Evolutionary conservation across 2,329 filamentous ascomycete species (phyloP).

Genomic region (Fusarium kyushuense): DNA sequence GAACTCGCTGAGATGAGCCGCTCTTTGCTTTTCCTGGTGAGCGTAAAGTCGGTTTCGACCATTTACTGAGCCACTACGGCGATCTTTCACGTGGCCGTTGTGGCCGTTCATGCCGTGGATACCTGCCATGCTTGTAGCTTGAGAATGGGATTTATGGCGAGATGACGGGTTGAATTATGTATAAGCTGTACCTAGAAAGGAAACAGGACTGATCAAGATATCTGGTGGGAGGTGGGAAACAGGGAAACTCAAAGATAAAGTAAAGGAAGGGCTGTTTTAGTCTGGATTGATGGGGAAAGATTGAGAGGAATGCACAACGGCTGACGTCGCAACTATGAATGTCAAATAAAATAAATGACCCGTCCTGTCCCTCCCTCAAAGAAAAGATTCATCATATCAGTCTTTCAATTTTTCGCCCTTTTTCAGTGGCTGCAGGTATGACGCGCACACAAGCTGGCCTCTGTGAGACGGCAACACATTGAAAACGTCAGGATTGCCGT

Average conservation of each 20-base stretch:
- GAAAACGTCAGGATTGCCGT: slow-evolving; percentile 11
- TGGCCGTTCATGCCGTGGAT: not conserved
- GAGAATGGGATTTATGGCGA: too few species aligned
- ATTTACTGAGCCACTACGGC: not conserved
- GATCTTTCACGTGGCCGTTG: not conserved
- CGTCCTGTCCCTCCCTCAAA: not conserved
- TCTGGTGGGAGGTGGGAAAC: slow-evolving; percentile 3
- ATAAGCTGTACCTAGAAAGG: slow-evolving; percentile 1
- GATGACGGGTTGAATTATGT: not conserved
- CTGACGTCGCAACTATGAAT: not conserved
- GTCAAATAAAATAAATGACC: not conserved
- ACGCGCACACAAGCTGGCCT: slow-evolving; percentile 15
- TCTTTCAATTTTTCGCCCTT: not conserved
- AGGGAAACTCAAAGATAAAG: slow-evolving; percentile 10
- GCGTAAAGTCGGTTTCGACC: not conserved
- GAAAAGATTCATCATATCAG: not conserved
- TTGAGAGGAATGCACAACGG: slow-evolving; percentile 10
- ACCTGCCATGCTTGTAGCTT: slow-evolving; percentile 23
- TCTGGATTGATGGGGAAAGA: not conserved
- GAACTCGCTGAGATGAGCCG: slow-evolving; percentile 33
- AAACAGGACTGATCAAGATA: not conserved
- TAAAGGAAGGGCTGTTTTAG: not conserved
- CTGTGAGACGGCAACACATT: slow-evolving; percentile 2
- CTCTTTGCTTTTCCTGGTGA: slow-evolving; percentile 2
- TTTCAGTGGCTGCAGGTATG: slow-evolving; percentile 25